These are phyloP conservation scores for Rhypophila decipiens DNA, from an alignment of 495 filamentous ascomycete species.

Conservation along the genomic window DNA sequence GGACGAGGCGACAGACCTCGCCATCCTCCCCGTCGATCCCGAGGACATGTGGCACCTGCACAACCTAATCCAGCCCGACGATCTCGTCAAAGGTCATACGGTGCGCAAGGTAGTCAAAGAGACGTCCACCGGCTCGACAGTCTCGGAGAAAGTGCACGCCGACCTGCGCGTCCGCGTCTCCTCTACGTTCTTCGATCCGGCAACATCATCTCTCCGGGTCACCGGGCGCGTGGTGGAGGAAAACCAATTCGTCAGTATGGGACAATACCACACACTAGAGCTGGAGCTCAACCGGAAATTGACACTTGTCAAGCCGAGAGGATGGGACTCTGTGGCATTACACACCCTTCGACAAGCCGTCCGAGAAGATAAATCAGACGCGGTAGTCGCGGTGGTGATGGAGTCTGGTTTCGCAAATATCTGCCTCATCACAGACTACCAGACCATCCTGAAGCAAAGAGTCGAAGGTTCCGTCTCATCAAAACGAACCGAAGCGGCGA, in stretches of 20 bases:
- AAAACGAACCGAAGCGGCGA: slow-evolving; percentile 59
- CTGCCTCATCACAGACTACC: slow-evolving; percentile 85
- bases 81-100: slow-evolving; percentile 76
- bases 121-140: slow-evolving; percentile 66
- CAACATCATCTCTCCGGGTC: slow-evolving; percentile 76
- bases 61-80: slow-evolving; percentile 79
- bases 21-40: slow-evolving; percentile 79
- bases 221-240: slow-evolving; percentile 75
- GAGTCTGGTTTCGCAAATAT: slow-evolving; percentile 91
- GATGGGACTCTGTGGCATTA: slow-evolving; percentile 87
- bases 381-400: slow-evolving; percentile 86
- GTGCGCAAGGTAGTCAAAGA: slow-evolving; percentile 71
- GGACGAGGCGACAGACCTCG: slow-evolving; percentile 66
- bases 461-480: slow-evolving; percentile 78
- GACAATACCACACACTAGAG: slow-evolving; percentile 85
- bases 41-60: slow-evolving; percentile 99
- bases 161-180: slow-evolving; percentile 77
- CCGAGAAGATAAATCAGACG: slow-evolving; percentile 66
- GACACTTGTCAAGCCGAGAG: slow-evolving; percentile 77
- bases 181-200: slow-evolving; percentile 83
- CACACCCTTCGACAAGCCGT: slow-evolving; percentile 73
- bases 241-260: slow-evolving; percentile 76
- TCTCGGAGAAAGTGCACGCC: slow-evolving; percentile 67
- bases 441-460: slow-evolving; percentile 79
- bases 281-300: slow-evolving; percentile 64